phyloP scores from a whole-genome alignment of 192 early-diverging fungal genomes.

The Linnemannia zychae region DNA sequence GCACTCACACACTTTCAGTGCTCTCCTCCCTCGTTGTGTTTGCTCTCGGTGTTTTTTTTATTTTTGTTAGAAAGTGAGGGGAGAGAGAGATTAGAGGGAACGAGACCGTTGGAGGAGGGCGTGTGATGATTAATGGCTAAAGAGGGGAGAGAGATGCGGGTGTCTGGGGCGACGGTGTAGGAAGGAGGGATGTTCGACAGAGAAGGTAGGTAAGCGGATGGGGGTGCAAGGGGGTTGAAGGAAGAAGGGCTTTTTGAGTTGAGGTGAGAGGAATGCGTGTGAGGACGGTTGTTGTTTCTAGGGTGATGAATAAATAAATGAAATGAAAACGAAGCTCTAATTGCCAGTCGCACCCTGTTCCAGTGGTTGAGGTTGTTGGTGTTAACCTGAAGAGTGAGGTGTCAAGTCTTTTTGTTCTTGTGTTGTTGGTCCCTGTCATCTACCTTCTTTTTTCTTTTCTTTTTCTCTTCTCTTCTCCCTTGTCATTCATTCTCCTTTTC shows the following conservation, averaged over 20 bases:
- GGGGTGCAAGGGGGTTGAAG: no score
- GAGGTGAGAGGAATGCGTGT: no score
- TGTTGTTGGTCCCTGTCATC: background rate
- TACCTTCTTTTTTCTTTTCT: background rate
- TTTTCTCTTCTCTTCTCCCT: background rate
- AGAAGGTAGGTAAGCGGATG: background rate
- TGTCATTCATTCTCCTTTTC: background rate
- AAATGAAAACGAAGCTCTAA: background rate
- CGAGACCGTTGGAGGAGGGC: background rate
- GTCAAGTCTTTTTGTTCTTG: background rate
- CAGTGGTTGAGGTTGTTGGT: no score
- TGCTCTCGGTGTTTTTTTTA: conserved; percentile 5
- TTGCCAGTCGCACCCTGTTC: background rate
- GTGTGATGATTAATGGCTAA: background rate
- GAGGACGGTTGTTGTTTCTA: no score
- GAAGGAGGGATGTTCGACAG: background rate
- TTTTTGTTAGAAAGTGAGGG: background rate
- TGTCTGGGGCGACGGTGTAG: background rate
- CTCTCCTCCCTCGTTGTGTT: no score
- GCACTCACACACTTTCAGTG: background rate
- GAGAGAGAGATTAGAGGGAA: no score
- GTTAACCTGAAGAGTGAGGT: background rate
- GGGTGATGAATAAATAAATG: background rate
- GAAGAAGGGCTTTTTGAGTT: no score
- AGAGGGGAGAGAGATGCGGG: background rate